Conservation (phyloP, 257 asterid genomes). For the Cynanchum wilfordii region DNA sequence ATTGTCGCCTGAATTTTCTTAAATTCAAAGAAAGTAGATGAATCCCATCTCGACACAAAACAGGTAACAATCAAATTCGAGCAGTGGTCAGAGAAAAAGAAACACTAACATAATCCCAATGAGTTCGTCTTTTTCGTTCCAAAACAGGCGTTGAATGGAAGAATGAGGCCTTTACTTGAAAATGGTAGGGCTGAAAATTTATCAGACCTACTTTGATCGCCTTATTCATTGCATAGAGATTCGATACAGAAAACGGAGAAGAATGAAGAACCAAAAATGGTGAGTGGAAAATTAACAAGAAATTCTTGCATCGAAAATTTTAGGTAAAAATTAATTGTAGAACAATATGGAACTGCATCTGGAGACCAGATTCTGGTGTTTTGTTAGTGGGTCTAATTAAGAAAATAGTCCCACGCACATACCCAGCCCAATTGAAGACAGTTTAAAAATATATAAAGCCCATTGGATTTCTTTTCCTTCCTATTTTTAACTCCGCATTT, state of each 20-base stretch:
- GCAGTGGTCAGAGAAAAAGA: neutral
- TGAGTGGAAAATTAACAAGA: neutral
- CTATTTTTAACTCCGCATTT: neutral
- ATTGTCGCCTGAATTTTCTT: conserved; percentile 2
- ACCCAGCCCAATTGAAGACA: neutral
- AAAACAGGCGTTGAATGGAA: conserved; percentile 64
- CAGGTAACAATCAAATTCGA: neutral
- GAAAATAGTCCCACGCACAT: neutral
- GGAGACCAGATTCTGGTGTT: neutral
- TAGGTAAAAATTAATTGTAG: neutral
- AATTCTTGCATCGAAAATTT: neutral
- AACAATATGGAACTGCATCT: neutral
- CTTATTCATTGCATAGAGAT: conserved; percentile 44
- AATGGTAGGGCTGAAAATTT: conserved; percentile 42
- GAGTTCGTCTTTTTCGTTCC: conserved; percentile 61
- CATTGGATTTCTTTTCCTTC: neutral
- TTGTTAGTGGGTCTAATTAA: neutral
- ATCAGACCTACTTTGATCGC: conserved; percentile 40
- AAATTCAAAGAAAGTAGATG: conserved; percentile 3
- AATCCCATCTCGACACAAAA: neutral
- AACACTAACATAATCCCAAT: conserved; percentile 58
- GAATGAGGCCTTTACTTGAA: conserved; percentile 37
- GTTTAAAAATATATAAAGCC: neutral
- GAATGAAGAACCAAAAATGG: neutral
- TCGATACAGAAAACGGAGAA: neutral